Base-by-base conservation (phyloP, 2,329 filamentous ascomycete genomes). In the Pezicula rhizophila region DNA sequence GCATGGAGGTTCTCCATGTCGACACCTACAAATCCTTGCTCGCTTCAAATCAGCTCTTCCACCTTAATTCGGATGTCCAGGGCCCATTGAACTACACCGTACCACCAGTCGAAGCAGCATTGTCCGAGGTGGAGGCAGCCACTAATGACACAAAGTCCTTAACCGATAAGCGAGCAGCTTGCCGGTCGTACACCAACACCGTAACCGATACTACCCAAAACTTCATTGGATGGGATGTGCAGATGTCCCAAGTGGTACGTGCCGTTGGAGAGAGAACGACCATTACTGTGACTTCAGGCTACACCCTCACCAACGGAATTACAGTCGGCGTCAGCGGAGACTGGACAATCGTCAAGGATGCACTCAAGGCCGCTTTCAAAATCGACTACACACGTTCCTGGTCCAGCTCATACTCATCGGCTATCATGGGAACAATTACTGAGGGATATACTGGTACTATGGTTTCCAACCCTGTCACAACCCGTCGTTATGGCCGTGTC, bases 301-400 rank as follows among this genome's bases (percentile, higher is more conserved):
- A 45, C 31, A 35, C 43, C 1, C n/a, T 45, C 7, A n/a, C 33
- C 18, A 37, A 45, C 25, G 14, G 14, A 8, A 45, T 45, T 15
- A 23, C 31, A 14, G 43, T 45, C 17, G 18, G 17, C 7, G 5
- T 25, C 8, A 14, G 28, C 2, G 43, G 31, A 20, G 33, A 45
- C 10, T 45, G 25, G 15, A 38, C 43, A 5, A 35, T 45, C 33
- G 43, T 45, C 18, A 45, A 45, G 28, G 43, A 45, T 23, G 28
- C 25, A 11, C n/a, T 37, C 43, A 23, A 34, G n/a, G 43, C 43
- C 8, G 12, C 31, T n/a, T 12, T 45, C 18, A 26, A 18, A 12
- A 15, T 45, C 18, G 25, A 26, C 31, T 45, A 35, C 31, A 17
- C 28, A 14, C n/a, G n/a, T 5, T 18, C 43, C 35, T 45, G 43